phyloP scores from a whole-genome alignment of 2,329 filamentous ascomycete species.

The Penicillium rolfsii region DNA sequence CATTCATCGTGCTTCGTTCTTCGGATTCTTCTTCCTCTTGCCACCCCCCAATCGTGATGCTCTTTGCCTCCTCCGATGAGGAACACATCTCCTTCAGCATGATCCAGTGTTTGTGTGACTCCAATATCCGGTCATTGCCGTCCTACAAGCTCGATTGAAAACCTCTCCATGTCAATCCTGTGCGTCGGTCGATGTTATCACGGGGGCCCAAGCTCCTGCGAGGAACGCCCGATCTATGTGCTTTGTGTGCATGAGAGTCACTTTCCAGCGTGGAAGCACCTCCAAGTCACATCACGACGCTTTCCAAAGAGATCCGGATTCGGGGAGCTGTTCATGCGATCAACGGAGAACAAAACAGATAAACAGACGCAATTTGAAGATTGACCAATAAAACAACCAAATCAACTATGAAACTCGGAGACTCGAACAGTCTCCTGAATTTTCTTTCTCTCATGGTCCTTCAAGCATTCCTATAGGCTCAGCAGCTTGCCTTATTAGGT shows the following conservation, averaged over 20 bases:
- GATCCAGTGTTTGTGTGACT: constrained; percentile 8
- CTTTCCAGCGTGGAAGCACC: constrained; percentile 16
- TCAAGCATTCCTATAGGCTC: background rate
- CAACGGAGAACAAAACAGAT: background rate
- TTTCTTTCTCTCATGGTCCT: background rate
- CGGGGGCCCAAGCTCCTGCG: constrained; percentile 20
- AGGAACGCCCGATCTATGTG: constrained; percentile 17
- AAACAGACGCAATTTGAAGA: background rate
- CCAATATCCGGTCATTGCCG: background rate
- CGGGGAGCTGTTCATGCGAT: background rate
- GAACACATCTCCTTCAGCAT: background rate
- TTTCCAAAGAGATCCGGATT: background rate
- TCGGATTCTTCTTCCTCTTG: background rate
- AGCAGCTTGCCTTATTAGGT: background rate
- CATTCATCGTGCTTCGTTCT: background rate
- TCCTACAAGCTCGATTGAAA: constrained; percentile 23
- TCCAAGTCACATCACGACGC: constrained; percentile 27
- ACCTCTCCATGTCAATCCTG: constrained; percentile 8
- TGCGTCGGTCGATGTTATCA: constrained; percentile 13
- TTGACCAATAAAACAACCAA: background rate
- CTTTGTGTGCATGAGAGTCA: constrained; percentile 22
- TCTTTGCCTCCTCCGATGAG: background rate
- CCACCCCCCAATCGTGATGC: background rate
- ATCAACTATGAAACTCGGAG: constrained; percentile 9
- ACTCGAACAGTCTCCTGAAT: constrained; percentile 2